phyloP scores from a whole-genome alignment of 2,329 filamentous ascomycete genomes.

The Fusarium humuli region DNA sequence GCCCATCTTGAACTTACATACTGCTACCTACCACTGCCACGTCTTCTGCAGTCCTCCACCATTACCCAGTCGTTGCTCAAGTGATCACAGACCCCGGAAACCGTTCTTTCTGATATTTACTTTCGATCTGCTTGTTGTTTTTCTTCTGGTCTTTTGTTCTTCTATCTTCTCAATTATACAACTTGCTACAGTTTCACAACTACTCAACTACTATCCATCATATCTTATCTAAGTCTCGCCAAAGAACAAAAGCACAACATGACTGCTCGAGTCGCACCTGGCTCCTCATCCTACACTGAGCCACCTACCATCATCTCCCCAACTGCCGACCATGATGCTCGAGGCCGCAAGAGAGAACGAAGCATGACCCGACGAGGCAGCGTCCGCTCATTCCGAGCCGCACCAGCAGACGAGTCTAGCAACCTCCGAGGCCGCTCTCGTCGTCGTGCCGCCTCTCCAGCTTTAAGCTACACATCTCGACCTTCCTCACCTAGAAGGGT shows the following conservation, averaged over 20 bases:
- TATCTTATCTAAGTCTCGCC: background rate
- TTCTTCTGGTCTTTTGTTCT: background rate
- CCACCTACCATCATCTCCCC: conserved; percentile 37
- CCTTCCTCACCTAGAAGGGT: conserved; percentile 51
- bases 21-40: conserved; percentile 23
- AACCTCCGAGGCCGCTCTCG: conserved; percentile 57
- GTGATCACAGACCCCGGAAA: conserved; percentile 23
- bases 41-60: conserved; percentile 23
- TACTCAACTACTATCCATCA: background rate
- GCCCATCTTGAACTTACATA: conserved; percentile 17
- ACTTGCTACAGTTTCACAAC: conserved; percentile 13
- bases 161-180: conserved; percentile 2
- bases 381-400: conserved; percentile 48
- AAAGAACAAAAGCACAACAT: conserved; percentile 36
- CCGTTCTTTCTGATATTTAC: conserved; percentile 5
- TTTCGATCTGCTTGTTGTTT: background rate
- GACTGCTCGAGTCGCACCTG: conserved; percentile 41
- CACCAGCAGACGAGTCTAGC: conserved; percentile 55
- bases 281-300: conserved; percentile 42
- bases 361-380: conserved; percentile 52
- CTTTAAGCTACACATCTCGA: conserved; percentile 48
- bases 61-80: conserved; percentile 28
- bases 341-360: conserved; percentile 56
- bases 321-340: conserved; percentile 46
- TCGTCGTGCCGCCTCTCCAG: conserved; percentile 54